Conservation (phyloP, 306 rosid species). For the Gastrolobium bilobum region DNA sequence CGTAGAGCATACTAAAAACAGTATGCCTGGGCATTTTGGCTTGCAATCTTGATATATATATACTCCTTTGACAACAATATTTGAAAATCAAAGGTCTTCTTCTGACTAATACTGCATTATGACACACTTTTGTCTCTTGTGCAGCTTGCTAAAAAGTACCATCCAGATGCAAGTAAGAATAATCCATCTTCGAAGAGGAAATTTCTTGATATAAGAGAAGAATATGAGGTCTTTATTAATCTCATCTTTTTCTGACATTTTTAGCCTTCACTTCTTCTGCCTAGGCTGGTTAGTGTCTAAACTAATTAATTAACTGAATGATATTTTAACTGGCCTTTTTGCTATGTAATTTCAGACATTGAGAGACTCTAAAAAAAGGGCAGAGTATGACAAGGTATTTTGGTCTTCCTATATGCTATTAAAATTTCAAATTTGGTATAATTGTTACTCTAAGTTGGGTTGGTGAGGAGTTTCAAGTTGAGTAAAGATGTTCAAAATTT, state of each 20-base stretch:
- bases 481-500: slow-evolving; percentile 40
- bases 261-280: slow-evolving; percentile 20
- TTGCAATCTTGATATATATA: slow-evolving; percentile 36
- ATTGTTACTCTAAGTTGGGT: background rate
- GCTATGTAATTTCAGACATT: slow-evolving; percentile 68
- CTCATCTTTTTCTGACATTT: slow-evolving; percentile 29
- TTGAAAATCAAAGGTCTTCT: slow-evolving; percentile 36
- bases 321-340: slow-evolving; percentile 32
- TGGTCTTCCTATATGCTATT: slow-evolving; percentile 5
- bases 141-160: slow-evolving; percentile 96
- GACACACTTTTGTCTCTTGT: slow-evolving; percentile 43
- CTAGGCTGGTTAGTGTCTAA: slow-evolving; percentile 30
- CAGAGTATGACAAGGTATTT: slow-evolving; percentile 73
- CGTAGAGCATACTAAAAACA: slow-evolving; percentile 19
- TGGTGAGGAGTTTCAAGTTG: slow-evolving; percentile 27
- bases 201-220: slow-evolving; percentile 96
- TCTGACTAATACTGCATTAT: slow-evolving; percentile 37
- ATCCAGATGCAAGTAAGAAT: slow-evolving; percentile 92
- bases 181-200: slow-evolving; percentile 86
- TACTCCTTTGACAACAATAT: slow-evolving; percentile 31
- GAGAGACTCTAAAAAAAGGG: slow-evolving; percentile 84
- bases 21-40: slow-evolving; percentile 24
- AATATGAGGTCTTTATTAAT: slow-evolving; percentile 76
- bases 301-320: slow-evolving; percentile 35
- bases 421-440: slow-evolving; percentile 24